Evolutionary conservation across 495 filamentous ascomycete species (phyloP).

Genomic region (Xylaria curta): DNA sequence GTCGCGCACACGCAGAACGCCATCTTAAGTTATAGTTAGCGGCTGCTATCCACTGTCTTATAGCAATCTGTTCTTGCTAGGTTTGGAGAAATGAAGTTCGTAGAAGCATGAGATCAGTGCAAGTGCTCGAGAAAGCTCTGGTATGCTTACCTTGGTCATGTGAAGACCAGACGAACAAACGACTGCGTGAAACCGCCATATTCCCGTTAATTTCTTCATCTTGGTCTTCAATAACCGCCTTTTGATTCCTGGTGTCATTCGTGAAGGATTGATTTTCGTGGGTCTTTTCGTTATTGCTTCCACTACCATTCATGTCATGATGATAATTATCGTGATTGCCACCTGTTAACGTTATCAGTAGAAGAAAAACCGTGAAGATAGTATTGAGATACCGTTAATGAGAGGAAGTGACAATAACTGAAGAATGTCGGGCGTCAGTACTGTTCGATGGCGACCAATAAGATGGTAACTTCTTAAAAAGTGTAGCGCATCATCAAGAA

Average conservation of each 20-base stretch:
- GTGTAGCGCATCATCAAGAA: constrained; percentile 52
- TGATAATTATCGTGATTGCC: neutral
- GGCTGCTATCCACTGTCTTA: neutral
- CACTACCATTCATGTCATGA: neutral
- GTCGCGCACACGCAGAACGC: constrained; percentile 10
- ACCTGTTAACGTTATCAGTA: neutral
- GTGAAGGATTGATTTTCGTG: neutral
- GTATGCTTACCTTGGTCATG: constrained; percentile 19
- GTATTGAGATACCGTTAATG: constrained; percentile 5
- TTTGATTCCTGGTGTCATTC: neutral
- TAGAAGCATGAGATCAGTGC: neutral
- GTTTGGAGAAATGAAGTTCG: neutral
- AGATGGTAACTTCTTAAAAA: constrained; percentile 17
- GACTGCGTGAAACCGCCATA: neutral
- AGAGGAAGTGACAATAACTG: neutral
- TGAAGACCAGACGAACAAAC: constrained; percentile 23
- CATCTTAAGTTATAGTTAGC: constrained; percentile 15
- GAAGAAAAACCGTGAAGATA: neutral
- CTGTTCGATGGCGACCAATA: constrained; percentile 4
- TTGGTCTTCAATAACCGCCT: neutral
- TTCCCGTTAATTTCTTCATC: neutral
- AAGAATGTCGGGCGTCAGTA: neutral
- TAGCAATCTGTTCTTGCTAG: neutral
- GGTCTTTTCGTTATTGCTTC: neutral
- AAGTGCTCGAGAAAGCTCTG: neutral